Percentiles rank a stretch among this genome's conserved stretches.
phyloP scores from a whole-genome alignment of 768 basidiomycete species.

The Cantharellus anzutake region DNA sequence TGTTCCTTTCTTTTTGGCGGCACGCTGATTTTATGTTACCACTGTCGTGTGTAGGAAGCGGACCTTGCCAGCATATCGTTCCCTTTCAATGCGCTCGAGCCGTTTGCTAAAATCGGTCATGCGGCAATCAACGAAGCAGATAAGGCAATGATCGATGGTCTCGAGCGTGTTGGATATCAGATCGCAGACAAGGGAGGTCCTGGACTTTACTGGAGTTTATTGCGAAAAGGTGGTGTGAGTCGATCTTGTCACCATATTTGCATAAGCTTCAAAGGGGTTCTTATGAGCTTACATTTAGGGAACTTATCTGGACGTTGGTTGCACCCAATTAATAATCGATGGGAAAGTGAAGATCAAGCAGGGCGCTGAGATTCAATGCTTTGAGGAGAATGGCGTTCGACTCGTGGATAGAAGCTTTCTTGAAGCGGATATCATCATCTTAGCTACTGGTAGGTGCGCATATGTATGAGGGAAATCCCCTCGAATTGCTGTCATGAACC shows the following conservation, averaged over 20 bases:
- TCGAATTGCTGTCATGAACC: neutral
- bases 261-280: neutral
- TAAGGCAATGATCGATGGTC: constrained; percentile 11
- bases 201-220: neutral
- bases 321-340: neutral
- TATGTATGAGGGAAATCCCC: neutral
- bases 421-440: neutral
- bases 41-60: neutral
- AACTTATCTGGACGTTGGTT: neutral
- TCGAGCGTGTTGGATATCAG: constrained; percentile 12
- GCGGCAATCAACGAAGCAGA: constrained; percentile 14
- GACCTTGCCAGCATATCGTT: neutral
- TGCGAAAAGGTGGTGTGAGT: neutral
- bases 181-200: neutral
- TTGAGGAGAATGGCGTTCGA: neutral
- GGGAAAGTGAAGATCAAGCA: neutral
- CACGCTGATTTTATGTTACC: too few species aligned
- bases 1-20: neutral
- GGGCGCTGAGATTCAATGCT: neutral
- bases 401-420: neutral
- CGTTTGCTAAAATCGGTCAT: neutral
- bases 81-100: neutral
- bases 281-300: neutral
- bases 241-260: neutral
- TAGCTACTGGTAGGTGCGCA: neutral